These are phyloP conservation scores for Cryphonectria nitschkei DNA, from an alignment of 2,329 filamentous ascomycete species.

Conservation along the genomic window DNA sequence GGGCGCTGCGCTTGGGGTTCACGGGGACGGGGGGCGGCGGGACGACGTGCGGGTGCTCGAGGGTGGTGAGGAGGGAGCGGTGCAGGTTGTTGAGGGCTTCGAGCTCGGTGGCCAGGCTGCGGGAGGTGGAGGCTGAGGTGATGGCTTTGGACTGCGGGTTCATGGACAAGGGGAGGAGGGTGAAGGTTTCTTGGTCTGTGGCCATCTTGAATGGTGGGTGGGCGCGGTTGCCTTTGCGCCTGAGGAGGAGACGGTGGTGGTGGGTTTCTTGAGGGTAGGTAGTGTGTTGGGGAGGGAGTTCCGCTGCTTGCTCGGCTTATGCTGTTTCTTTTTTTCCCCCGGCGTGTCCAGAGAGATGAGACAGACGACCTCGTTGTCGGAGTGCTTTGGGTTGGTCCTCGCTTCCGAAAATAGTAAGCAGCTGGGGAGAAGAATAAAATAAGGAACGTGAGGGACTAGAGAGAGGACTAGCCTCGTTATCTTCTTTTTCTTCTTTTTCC, in stretches of 20 bases:
- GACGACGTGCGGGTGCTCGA: slow-evolving; percentile 64
- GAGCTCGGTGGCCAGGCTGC: slow-evolving; percentile 66
- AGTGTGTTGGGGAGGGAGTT: neutral
- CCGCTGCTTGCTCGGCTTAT: neutral
- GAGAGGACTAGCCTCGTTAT: neutral
- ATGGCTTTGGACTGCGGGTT: slow-evolving; percentile 83
- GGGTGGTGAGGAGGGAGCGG: slow-evolving; percentile 65
- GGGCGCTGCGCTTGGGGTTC: slow-evolving; percentile 87
- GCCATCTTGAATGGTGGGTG: slow-evolving; percentile 18
- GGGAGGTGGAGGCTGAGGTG: slow-evolving; percentile 41
- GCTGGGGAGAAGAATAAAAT: neutral
- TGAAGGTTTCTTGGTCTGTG: slow-evolving; percentile 72
- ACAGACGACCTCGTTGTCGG: neutral
- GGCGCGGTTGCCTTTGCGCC: neutral
- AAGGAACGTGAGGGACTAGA: neutral
- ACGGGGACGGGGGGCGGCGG: slow-evolving; percentile 88
- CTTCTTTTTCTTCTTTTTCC: neutral
- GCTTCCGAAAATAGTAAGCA: neutral
- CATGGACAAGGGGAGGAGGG: slow-evolving; percentile 78
- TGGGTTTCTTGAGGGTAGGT: neutral
- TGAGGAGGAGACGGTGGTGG: neutral
- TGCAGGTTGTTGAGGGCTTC: slow-evolving; percentile 78
- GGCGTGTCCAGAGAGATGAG: neutral
- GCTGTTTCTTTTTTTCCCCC: no score
- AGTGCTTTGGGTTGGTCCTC: neutral